A percentile compares a stretch with the other conserved stretches of the same genome.
phyloP scores from a whole-genome alignment of 164 flowering plant genomes.

The Aristolochia contorta region DNA sequence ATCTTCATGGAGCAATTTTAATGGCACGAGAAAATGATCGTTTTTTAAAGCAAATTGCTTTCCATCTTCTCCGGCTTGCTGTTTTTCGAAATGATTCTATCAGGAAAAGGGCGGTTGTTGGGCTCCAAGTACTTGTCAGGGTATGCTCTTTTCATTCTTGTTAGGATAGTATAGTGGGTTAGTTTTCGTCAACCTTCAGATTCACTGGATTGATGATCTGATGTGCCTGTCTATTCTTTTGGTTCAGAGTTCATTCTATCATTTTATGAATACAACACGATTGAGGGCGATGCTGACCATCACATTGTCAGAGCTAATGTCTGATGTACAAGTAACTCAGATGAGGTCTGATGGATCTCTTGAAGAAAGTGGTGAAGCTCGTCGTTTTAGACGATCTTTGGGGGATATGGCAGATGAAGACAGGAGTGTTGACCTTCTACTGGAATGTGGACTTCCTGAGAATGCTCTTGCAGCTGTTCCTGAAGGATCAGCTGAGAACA shows the following conservation, averaged over 20 bases:
- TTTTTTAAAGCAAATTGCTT: conserved; percentile 90
- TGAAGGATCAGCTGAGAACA: conserved; percentile 44
- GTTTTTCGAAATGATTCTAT: conserved; percentile 85
- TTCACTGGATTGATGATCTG: background rate
- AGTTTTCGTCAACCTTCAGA: background rate
- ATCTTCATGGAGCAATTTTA: conserved; percentile 82
- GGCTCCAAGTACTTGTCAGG: conserved; percentile 87
- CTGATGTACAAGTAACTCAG: conserved; percentile 97
- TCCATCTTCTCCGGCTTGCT: conserved; percentile 93
- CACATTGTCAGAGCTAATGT: conserved; percentile 93
- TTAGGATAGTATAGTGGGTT: background rate
- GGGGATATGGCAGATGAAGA: conserved; percentile 83
- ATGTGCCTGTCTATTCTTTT: background rate
- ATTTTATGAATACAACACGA: conserved; percentile 81
- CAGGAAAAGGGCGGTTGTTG: conserved; percentile 81
- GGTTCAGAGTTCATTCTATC: conserved; percentile 83
- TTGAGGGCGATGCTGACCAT: conserved; percentile 93
- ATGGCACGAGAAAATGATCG: conserved; percentile 99
- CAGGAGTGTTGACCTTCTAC: conserved; percentile 36
- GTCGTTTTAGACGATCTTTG: conserved; percentile 74
- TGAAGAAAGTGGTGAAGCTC: conserved; percentile 95
- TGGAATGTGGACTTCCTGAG: conserved; percentile 72
- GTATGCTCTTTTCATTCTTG: conserved; percentile 29
- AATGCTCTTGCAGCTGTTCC: conserved; percentile 44
- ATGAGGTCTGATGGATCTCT: conserved; percentile 90